Percentiles rank a stretch among this genome's conserved stretches.
Conservation (phyloP, 768 basidiomycete genomes). For the Boletus reticulatus region DNA sequence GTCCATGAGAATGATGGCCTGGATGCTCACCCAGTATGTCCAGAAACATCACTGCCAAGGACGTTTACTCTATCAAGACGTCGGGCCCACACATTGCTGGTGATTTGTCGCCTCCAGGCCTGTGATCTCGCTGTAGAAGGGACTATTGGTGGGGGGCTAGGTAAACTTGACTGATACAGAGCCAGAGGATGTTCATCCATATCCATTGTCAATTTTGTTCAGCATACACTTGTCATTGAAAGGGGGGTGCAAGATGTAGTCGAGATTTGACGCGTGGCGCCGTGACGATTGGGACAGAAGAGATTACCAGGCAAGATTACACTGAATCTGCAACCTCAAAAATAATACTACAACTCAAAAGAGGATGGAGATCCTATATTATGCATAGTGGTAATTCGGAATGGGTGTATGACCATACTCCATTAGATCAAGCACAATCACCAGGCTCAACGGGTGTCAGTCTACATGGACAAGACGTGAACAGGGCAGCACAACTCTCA, state of each 20-base stretch:
- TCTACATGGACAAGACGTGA: neutral
- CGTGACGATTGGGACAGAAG: no score
- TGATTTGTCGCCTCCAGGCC: conserved; percentile 20
- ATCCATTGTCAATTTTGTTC: conserved; percentile 12
- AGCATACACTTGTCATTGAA: neutral
- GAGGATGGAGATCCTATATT: neutral
- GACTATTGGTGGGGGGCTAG: neutral
- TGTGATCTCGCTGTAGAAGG: conserved; percentile 25
- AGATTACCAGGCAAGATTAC: no score
- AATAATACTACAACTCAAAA: no score
- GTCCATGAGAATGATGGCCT: conserved; percentile 5
- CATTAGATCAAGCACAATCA: conserved; percentile 13
- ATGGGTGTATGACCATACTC: neutral
- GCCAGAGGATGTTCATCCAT: neutral
- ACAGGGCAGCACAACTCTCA: conserved; percentile 17
- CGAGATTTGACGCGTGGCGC: neutral
- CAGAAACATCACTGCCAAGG: conserved; percentile 55
- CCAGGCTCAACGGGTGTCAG: neutral
- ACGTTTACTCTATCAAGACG: conserved; percentile 68
- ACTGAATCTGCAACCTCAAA: no score
- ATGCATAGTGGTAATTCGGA: neutral
- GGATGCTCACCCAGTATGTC: conserved; percentile 66
- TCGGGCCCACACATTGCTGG: conserved; percentile 27
- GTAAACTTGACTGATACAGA: conserved; percentile 2
- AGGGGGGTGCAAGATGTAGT: neutral